Evolutionary conservation across 768 basidiomycete species (phyloP).

Genomic region (Trametes meyenii): DNA sequence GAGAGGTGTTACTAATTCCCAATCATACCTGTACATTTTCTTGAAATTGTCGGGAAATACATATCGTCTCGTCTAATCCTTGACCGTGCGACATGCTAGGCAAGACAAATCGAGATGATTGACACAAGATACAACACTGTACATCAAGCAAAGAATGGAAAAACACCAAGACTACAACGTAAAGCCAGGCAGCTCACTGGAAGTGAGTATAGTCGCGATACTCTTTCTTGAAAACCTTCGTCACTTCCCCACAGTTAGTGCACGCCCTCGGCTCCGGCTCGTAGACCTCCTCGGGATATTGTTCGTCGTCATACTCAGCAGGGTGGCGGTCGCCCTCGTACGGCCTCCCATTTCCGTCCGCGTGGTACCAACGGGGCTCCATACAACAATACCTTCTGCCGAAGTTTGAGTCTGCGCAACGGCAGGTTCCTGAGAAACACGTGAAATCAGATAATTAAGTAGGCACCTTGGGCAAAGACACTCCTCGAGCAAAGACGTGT

Average conservation of each 20-base stretch:
- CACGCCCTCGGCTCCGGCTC: conserved; percentile 35
- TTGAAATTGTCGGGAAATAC: too few relatives aligned
- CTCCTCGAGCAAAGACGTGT: too few relatives aligned
- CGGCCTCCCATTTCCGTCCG: conserved; percentile 27
- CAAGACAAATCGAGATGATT: background rate
- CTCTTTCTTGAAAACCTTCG: conserved; percentile 21
- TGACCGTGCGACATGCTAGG: too few relatives aligned
- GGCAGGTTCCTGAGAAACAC: conserved; percentile 36
- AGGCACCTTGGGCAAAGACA: background rate
- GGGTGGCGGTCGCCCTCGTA: conserved; percentile 41
- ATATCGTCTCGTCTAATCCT: too few relatives aligned
- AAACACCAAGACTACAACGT: background rate
- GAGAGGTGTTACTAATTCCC: too few relatives aligned
- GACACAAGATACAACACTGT: background rate
- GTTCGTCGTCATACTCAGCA: conserved; percentile 18
- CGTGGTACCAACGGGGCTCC: conserved; percentile 36
- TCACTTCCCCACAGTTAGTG: conserved; percentile 36
- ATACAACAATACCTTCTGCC: conserved; percentile 35
- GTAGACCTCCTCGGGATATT: conserved; percentile 31
- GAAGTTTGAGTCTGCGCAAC: conserved; percentile 38
- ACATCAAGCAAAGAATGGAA: background rate
- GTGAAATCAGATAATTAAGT: background rate
- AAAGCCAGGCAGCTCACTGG: background rate
- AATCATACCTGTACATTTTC: too few relatives aligned
- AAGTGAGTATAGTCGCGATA: background rate